These are phyloP conservation scores for Stachybotrys chlorohalonatus DNA, from an alignment of 2,329 filamentous ascomycete genomes.

Conservation along the genomic window DNA sequence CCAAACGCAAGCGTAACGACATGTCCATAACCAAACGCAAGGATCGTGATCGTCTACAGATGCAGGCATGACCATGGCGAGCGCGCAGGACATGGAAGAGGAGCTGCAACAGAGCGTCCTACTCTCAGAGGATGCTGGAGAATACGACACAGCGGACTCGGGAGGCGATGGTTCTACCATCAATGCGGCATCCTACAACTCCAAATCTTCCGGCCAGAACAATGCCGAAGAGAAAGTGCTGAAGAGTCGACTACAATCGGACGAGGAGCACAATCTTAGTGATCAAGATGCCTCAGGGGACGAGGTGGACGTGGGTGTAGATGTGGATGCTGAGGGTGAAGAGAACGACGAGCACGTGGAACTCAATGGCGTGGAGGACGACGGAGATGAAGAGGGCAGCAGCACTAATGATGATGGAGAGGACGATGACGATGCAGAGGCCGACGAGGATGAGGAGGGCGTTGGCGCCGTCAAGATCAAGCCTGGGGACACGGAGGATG, in stretches of 20 bases:
- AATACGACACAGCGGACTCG: slow-evolving; percentile 26
- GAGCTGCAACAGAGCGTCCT: slow-evolving; percentile 48
- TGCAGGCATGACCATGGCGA: slow-evolving; percentile 32
- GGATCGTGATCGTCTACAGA: slow-evolving; percentile 10
- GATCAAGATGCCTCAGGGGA: slow-evolving; percentile 32
- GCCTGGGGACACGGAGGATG: slow-evolving; percentile 35
- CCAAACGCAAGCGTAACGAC: slow-evolving; percentile 8
- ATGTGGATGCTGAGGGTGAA: slow-evolving; percentile 33
- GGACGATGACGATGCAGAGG: slow-evolving; percentile 24
- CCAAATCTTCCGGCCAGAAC: neutral
- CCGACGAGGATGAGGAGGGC: slow-evolving; percentile 21
- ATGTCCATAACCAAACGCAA: slow-evolving; percentile 15
- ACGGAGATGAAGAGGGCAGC: slow-evolving; percentile 16
- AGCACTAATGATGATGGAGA: slow-evolving; percentile 16
- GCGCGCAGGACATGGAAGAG: slow-evolving; percentile 46
- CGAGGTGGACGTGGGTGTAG: slow-evolving; percentile 32
- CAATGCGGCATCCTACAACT: slow-evolving; percentile 10
- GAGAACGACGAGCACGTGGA: slow-evolving; percentile 26
- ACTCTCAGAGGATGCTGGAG: slow-evolving; percentile 40
- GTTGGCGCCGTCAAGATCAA: slow-evolving; percentile 49
- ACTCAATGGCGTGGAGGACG: slow-evolving; percentile 13
- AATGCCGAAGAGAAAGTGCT: neutral
- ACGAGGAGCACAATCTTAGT: slow-evolving; percentile 24
- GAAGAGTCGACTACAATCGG: slow-evolving; percentile 4
- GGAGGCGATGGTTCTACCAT: slow-evolving; percentile 16